Base-by-base conservation (phyloP, 305 asterid genomes). In the Fraxinus albicans region DNA sequence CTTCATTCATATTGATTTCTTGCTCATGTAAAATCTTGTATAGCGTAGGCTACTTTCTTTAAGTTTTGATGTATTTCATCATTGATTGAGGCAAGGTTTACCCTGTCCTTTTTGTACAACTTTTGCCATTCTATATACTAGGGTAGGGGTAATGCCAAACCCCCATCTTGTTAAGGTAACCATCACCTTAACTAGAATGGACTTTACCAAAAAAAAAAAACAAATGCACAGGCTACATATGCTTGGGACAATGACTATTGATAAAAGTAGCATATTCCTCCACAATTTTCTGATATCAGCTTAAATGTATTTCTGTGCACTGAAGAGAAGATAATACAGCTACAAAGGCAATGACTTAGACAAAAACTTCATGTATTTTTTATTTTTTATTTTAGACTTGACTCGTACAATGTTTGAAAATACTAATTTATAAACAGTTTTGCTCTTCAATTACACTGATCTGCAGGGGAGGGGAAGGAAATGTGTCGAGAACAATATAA, bases 391-490 rank as follows among this genome's bases (percentile, higher is more conserved):
- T 85, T 85, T 88, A 40, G 81, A 82, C 87, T 89, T n/a, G 80
- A 84, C 38, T 81, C 77, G 82, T 83, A 65, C 73, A 9, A 65
- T 8, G 73, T 15, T 65, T 69, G 81, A 84, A 87, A 84, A 79
- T 83, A 80, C 78, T 58, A 89, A 88, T 86, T 89, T 91, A 90
- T 82, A 67, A 84, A 83, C 89, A 83, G 86, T 44, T 85, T 76
- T 78, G 80, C 83, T 80, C 80, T 70, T 79, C 85, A 83, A 79
- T 55, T 85, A 81, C 86, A 82, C 86, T 31, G 85, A 5, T 81
- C 83, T 8, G 44, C 44, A 38, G 12, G 13, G 83, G 72, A 70
- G 81, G 73, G 44, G 76, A 40, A n/a, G 19, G 40, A 88, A 83
- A 86, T 44, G 73, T 88, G 80, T 83, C 86, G 34, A 55, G 80